Conservation (phyloP, 441 rosid species). For the Corymbia calophylla region DNA sequence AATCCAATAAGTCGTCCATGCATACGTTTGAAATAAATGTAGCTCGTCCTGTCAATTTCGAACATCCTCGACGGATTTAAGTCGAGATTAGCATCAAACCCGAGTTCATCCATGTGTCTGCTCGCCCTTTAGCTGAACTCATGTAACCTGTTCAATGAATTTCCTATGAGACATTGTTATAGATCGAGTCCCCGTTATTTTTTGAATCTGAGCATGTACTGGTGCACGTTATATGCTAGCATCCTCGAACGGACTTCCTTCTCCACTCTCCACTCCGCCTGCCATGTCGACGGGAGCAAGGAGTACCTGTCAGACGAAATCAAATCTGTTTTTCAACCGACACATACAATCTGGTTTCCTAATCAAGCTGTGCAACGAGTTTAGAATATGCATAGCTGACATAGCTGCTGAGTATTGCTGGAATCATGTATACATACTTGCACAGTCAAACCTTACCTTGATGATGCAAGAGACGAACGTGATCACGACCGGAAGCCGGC, state of each 20-base stretch:
- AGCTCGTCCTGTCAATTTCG: no score
- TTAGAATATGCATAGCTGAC: not conserved
- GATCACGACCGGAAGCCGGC: not conserved
- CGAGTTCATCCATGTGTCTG: no score
- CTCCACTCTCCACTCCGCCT: conserved; percentile 8
- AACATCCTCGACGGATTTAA: no score
- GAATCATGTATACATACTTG: not conserved
- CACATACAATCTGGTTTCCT: not conserved
- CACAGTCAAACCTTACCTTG: not conserved
- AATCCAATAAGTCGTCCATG: no score
- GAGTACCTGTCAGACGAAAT: not conserved
- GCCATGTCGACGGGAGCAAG: conserved; percentile 3
- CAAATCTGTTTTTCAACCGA: not conserved
- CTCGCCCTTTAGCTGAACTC: no score
- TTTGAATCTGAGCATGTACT: no score
- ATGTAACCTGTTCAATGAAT: no score
- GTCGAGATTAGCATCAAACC: no score
- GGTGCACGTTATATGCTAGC: not conserved
- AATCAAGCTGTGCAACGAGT: not conserved
- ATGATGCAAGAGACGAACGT: not conserved
- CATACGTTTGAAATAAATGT: no score
- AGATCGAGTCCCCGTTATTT: no score
- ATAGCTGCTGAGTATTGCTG: not conserved
- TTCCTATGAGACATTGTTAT: no score
- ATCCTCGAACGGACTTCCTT: conserved; percentile 1